phyloP scores from a whole-genome alignment of 768 basidiomycete genomes.

The Mycena galericulata region DNA sequence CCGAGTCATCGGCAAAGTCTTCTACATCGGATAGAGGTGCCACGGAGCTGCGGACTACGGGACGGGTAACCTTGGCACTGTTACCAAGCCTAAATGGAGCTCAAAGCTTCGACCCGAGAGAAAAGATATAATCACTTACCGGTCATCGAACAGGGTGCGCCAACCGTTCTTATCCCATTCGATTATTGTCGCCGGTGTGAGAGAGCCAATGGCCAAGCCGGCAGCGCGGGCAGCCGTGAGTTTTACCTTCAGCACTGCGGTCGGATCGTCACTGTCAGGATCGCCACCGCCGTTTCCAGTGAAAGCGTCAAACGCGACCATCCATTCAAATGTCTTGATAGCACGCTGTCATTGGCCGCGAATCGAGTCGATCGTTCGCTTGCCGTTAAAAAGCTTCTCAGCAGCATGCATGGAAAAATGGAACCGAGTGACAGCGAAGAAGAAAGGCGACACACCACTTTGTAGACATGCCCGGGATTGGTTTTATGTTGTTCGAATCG shows the following conservation, averaged over 20 bases:
- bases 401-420: background rate
- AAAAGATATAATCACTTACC: background rate
- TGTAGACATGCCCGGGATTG: slow-evolving; percentile 3
- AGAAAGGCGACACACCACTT: background rate
- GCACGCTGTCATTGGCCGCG: background rate
- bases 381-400: background rate
- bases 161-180: background rate
- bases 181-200: background rate
- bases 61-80: background rate
- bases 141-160: background rate
- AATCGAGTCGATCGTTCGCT: background rate
- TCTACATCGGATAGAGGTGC: background rate
- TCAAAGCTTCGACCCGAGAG: background rate
- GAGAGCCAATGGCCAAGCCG: background rate
- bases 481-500: slow-evolving; percentile 25
- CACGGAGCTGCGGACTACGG: background rate
- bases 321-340: background rate
- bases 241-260: background rate
- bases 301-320: slow-evolving; percentile 3
- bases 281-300: slow-evolving; percentile 10
- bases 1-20: background rate
- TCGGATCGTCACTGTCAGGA: slow-evolving; percentile 5
- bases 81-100: background rate
- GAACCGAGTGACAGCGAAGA: background rate
- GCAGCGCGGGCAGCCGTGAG: background rate